Evolutionary conservation across 2,329 filamentous ascomycete species (phyloP), one percentile per base, ranked within the genome.

Genomic region (Colletotrichum shisoi): DNA sequence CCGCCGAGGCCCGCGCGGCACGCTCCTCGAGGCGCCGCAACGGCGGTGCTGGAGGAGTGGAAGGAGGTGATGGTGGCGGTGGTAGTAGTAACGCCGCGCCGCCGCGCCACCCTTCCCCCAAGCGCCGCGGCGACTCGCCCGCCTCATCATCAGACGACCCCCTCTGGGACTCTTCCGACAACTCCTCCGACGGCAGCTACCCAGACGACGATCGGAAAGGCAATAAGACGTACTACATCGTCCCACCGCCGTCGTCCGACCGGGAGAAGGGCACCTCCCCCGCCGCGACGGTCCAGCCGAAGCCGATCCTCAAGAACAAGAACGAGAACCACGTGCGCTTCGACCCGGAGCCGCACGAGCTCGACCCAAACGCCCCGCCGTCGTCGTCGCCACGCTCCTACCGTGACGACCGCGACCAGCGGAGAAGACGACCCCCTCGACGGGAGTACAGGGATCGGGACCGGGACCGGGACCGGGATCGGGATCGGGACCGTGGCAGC

Each of bases 251-350:
- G 1, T 70, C 70, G 1, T 31, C 27, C 27, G 71, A 71, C 48
- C 71, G 71, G 61, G 64, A 67, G 44, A 75, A 73, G 63, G 62
- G 70, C 19, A 69, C 73, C 6, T 75, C 74, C 1, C 77, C 78
- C 1, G 75, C 79, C 0, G 72, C 77, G 3, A 79, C 76, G 2
- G 76, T 79, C 0, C 75, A 72, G 63, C 86, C 85, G 1, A 87
- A 87, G 71, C 82, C 85, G 5, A 88, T 88, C n/a, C 77, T 88
- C 19, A 88, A 88, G 78, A 88, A 88, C 73, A 83, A 81, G 71
- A 85, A 86, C 67, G 82, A 83, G 53, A 84, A 87, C 67, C 84
- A 84, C 52, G 84, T 88, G 5, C 81, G 82, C 4, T 86, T 86
- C 66, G 81, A 83, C 44, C 79, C 81, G 1, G 79, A 84, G 71